These are phyloP conservation scores for Citrus unshiu DNA, from an alignment of 345 rosid genomes.

Conservation along the genomic window DNA sequence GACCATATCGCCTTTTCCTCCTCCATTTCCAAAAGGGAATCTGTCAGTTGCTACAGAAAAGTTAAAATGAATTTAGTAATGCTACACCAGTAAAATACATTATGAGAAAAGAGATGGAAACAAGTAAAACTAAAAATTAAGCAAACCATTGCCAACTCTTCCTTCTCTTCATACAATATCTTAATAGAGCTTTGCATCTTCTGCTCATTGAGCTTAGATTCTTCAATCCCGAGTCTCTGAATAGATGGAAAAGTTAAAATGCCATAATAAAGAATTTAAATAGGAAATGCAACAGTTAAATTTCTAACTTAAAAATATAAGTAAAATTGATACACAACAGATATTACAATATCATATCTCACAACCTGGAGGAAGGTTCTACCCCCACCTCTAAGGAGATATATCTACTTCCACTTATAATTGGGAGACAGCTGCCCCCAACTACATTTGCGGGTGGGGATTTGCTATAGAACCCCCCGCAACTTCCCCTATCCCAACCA, in stretches of 20 bases:
- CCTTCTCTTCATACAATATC: slow-evolving; percentile 68
- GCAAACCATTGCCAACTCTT: slow-evolving; percentile 82
- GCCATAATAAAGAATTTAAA: not conserved
- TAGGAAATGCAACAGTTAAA: slow-evolving; percentile 2
- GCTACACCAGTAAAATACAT: not conserved
- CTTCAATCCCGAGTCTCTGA: slow-evolving; percentile 62
- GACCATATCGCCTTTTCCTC: slow-evolving; percentile 85
- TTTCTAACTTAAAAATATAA: slow-evolving; percentile 7
- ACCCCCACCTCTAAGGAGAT: not conserved
- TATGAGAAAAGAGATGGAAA: not conserved
- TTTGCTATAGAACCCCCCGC: no score
- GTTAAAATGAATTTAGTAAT: slow-evolving; percentile 1
- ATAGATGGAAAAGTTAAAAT: slow-evolving; percentile 16
- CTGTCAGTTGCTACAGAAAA: slow-evolving; percentile 66
- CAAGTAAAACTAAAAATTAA: not conserved
- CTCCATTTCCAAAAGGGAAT: slow-evolving; percentile 85
- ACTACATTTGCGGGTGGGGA: no score
- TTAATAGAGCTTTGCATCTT: slow-evolving; percentile 47
- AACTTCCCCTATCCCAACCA: no score
- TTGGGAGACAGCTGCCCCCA: not conserved
- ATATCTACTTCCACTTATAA: not conserved
- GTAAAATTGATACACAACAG: not conserved
- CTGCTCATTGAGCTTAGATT: slow-evolving; percentile 48
- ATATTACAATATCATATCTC: not conserved
- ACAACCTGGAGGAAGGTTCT: not conserved